Evolutionary conservation across 78 protist species (phyloP).

Genomic region (Dictyostelium intermedium): DNA sequence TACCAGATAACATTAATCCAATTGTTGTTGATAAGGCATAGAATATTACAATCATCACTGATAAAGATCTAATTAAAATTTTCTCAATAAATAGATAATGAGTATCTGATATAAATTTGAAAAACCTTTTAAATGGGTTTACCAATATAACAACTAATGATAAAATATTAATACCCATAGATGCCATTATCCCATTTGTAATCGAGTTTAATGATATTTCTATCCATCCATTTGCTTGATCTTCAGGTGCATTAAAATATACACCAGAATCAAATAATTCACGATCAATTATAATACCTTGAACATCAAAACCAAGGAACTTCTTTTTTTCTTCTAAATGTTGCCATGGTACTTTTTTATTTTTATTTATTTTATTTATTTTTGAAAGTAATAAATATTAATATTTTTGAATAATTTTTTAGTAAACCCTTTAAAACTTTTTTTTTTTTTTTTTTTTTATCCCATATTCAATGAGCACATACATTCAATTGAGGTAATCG

Average conservation of each 20-base stretch:
- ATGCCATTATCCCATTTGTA: neutral
- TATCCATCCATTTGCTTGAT: neutral
- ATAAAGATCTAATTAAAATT: neutral
- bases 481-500: neutral
- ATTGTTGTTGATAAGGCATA: neutral
- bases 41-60: neutral
- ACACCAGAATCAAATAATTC: neutral
- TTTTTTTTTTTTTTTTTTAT: neutral
- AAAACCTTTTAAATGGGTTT: neutral
- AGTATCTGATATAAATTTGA: neutral
- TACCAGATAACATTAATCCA: neutral
- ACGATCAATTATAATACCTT: neutral
- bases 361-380: too few species aligned
- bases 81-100: neutral
- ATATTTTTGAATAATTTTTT: too few species aligned
- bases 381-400: too few species aligned
- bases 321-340: too few species aligned
- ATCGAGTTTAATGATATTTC: neutral
- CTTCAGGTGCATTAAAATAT: neutral
- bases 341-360: neutral
- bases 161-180: neutral
- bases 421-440: neutral
- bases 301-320: too few species aligned
- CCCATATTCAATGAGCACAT: neutral
- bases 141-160: neutral